Evolutionary conservation across 1,139 yeast genomes (phyloP).

Genomic region (Yamadazyma triangularis): DNA sequence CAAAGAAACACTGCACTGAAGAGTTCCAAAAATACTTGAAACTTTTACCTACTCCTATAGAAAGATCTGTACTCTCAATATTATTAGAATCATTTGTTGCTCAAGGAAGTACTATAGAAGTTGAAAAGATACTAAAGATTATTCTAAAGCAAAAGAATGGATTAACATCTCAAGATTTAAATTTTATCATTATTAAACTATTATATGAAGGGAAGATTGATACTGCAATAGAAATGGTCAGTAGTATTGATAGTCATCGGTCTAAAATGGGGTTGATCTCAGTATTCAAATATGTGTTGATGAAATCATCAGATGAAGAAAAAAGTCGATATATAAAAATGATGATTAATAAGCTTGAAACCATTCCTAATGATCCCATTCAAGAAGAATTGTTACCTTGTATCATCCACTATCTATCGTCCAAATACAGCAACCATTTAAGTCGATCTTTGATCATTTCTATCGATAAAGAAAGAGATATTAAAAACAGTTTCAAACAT

Average conservation of each 20-base stretch:
- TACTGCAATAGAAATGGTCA: slow-evolving; percentile 20
- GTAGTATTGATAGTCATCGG: slow-evolving; percentile 15
- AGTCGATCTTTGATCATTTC: slow-evolving; percentile 3
- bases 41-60: too few species aligned
- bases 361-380: slow-evolving; percentile 1
- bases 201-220: slow-evolving; percentile 20
- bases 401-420: slow-evolving; percentile 2
- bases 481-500: slow-evolving; percentile 8
- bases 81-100: slow-evolving; percentile 27
- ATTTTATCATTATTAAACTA: slow-evolving; percentile 22
- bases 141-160: slow-evolving; percentile 28
- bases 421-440: neutral
- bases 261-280: slow-evolving; percentile 22
- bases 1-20: too few species aligned
- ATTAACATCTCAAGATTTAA: slow-evolving; percentile 22
- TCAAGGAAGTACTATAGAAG: slow-evolving; percentile 23
- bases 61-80: slow-evolving; percentile 30
- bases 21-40: too few species aligned
- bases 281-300: slow-evolving; percentile 6
- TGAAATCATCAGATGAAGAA: neutral
- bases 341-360: slow-evolving; percentile 3
- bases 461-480: neutral
- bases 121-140: slow-evolving; percentile 26
- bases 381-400: slow-evolving; percentile 2
- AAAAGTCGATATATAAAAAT: slow-evolving; percentile 1